A percentile compares a stretch with the other conserved stretches of the same genome.
phyloP scores from a whole-genome alignment of 768 basidiomycete species.

The Pulveroboletus sp. region DNA sequence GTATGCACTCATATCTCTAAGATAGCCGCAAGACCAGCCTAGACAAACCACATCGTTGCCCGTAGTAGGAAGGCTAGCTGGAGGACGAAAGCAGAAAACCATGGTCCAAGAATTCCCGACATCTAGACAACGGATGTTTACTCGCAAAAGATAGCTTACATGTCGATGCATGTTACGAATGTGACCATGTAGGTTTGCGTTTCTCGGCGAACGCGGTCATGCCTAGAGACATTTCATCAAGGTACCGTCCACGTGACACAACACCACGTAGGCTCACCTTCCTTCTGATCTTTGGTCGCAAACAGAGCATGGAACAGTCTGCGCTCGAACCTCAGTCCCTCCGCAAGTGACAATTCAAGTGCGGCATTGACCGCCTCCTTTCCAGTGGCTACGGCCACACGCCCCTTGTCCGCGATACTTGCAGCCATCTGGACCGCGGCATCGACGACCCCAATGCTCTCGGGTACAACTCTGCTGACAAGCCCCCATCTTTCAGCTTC shows the following conservation, averaged over 20 bases:
- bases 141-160: not conserved
- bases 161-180: conserved; percentile 30
- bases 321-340: conserved; percentile 85
- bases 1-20: not conserved
- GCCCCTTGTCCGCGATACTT: conserved; percentile 76
- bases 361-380: conserved; percentile 97
- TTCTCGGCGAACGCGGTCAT: conserved; percentile 96
- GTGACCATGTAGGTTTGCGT: conserved; percentile 78
- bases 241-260: not conserved
- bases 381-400: conserved; percentile 74
- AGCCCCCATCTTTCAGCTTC: conserved; percentile 89
- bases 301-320: conserved; percentile 89
- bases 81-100: too few relatives aligned
- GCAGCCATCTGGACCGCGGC: conserved; percentile 81
- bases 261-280: conserved; percentile 51
- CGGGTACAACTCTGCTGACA: conserved; percentile 73
- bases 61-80: not conserved
- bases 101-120: too few relatives aligned
- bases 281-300: conserved; percentile 92
- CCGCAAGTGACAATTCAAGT: conserved; percentile 71
- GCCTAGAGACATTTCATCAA: conserved; percentile 42
- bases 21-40: not conserved
- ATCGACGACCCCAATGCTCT: conserved; percentile 76
- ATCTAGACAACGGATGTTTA: not conserved
- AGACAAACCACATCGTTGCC: not conserved